A percentile compares a stretch with the other conserved stretches of the same genome.
Conservation (phyloP, 1,139 yeast genomes). For the Yamadazyma mexicana region DNA sequence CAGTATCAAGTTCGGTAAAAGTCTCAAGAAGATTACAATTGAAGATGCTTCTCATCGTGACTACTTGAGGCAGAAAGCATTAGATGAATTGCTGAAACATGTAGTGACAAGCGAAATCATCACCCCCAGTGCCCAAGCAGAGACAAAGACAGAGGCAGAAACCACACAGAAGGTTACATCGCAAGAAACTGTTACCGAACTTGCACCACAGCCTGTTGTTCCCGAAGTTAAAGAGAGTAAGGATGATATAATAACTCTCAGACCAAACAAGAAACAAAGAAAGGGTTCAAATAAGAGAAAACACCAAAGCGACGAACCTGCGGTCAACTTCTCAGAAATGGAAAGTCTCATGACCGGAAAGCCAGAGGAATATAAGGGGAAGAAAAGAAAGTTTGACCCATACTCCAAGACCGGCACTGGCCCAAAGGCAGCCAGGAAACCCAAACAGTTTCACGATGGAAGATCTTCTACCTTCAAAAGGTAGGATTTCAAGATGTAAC, state of each 20-base stretch:
- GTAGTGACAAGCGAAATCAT: no score
- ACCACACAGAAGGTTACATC: not conserved
- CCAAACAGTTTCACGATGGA: conserved; percentile 40
- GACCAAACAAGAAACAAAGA: conserved; percentile 25
- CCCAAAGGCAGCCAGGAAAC: conserved; percentile 51
- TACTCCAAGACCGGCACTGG: conserved; percentile 49
- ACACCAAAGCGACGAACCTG: conserved; percentile 15
- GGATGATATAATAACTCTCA: conserved; percentile 60
- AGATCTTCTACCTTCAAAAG: conserved; percentile 50
- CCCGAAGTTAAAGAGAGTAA: conserved; percentile 21
- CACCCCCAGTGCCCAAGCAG: no score
- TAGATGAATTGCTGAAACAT: no score
- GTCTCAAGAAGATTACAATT: not conserved
- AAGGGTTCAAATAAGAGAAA: conserved; percentile 12
- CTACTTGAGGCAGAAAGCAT: no score
- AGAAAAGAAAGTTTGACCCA: conserved; percentile 62
- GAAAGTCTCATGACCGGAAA: conserved; percentile 3
- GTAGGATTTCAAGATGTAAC: no score
- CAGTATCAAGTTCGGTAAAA: conserved; percentile 10
- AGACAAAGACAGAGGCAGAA: no score
- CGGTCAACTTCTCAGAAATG: conserved; percentile 1
- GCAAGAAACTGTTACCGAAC: not conserved
- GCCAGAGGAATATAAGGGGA: conserved; percentile 22
- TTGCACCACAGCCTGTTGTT: not conserved
- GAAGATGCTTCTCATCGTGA: not conserved